Conservation (phyloP, 345 rosid genomes). For the Salix brachista region DNA sequence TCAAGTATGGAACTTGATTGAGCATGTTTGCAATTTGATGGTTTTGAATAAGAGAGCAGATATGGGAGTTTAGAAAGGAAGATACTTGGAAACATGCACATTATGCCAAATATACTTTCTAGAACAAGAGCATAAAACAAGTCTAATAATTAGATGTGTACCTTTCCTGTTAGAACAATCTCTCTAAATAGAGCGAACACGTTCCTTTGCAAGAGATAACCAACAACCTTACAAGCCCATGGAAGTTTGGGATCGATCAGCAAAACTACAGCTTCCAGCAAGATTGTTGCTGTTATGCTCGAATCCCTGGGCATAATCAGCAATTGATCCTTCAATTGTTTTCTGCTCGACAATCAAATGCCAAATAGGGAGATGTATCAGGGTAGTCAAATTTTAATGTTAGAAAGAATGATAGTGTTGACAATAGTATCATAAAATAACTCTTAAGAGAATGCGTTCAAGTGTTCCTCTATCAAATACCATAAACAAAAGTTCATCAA, state of each 20-base stretch:
- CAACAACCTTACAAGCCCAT: conserved; percentile 75
- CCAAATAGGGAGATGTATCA: conserved; percentile 18
- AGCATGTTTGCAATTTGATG: not conserved
- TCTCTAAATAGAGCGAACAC: conserved; percentile 58
- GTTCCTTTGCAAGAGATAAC: conserved; percentile 57
- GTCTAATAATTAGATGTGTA: conserved; percentile 26
- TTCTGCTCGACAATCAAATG: conserved; percentile 40
- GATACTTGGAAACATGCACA: not conserved
- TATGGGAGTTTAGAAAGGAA: not conserved
- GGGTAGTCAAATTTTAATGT: not conserved
- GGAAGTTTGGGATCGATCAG: conserved; percentile 80
- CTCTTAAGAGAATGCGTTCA: not conserved
- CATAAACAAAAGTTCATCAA: not conserved
- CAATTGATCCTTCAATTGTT: conserved; percentile 56
- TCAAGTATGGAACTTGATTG: not conserved
- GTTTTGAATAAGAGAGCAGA: not conserved
- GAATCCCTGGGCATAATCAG: conserved; percentile 40
- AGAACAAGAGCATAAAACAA: not conserved
- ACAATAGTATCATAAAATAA: not conserved
- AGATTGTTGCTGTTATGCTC: conserved; percentile 39
- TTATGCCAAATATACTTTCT: not conserved
- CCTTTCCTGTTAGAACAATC: conserved; percentile 59
- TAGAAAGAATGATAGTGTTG: not conserved
- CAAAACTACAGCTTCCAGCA: conserved; percentile 62
- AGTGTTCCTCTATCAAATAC: not conserved